Base-by-base conservation (phyloP, 768 basidiomycete genomes). In the Trametes villosa region DNA sequence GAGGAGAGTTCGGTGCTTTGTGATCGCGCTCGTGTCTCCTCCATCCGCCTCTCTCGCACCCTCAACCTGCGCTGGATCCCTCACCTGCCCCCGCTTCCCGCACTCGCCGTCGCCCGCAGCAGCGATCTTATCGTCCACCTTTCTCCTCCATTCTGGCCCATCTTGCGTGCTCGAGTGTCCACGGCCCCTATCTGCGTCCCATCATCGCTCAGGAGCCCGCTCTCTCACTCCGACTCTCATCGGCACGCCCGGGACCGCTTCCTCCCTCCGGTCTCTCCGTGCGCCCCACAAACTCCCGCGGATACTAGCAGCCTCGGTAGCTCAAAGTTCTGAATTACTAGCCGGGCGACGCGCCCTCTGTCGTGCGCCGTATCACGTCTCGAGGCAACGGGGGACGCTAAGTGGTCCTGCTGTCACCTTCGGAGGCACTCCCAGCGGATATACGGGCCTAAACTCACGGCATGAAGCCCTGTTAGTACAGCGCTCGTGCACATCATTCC, bases 51-150 rank as follows among this genome's bases (percentile, higher is more conserved):
- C 20, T 34, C 18, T 38, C 36, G n/a, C 46, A 30, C 29, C 31
- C 27, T 29, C 22, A 22, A 27, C 45, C 12, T 12, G 45, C 27
- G 46, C 9, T 48, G 15, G 36, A 18, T 7, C 26, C 47, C 46
- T 30, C 24, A 12, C 50, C n/a, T 8, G 3, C 33, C 20, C 31
- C 44, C 22, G 33, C 12, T 17, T 22, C 33, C n/a, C 34, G 20
- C 33, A 18, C 34, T 51, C 20, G 22, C 33, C 29, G 22, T 26
- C 20, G 33, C 13, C 17, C 26, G 8, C 34, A 40, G 50, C 51
- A n/a, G 34, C 20, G 58, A 59, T 54, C 52, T 48, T 60, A 60
- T 60, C 38, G 52, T 45, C 40, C 29, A 34, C 12, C 41, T 27
- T 31, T 11, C 8, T 2, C 8, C 22, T 47, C 3, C 36, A 31